Percentiles rank a stretch among this genome's conserved stretches.
Evolutionary conservation across 78 protist genomes (phyloP).

Genomic region (Acrasis kona): DNA sequence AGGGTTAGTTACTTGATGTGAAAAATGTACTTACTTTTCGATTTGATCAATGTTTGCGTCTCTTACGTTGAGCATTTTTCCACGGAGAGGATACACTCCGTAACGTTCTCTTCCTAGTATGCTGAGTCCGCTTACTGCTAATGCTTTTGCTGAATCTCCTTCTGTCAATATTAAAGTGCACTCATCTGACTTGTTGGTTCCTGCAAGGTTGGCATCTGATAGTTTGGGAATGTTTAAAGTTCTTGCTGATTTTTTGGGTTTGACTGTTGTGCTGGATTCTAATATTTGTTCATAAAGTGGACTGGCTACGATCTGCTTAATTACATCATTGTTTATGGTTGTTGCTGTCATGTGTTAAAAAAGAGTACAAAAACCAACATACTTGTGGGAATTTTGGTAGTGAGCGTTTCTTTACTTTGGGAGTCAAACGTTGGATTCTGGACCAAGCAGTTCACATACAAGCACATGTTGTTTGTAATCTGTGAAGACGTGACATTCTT

Average conservation of each 20-base stretch:
- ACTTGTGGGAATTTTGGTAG: neutral
- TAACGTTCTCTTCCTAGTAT: constrained; percentile 84
- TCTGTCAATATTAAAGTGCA: constrained; percentile 98
- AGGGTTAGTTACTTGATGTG: neutral
- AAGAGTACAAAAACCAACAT: too few relatives aligned
- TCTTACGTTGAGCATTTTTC: constrained; percentile 96
- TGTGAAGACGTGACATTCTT: too few relatives aligned
- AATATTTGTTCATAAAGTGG: neutral
- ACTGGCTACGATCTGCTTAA: neutral
- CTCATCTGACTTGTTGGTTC: neutral
- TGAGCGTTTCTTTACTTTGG: constrained; percentile 67
- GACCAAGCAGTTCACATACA: constrained; percentile 84
- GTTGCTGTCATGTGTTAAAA: too few relatives aligned
- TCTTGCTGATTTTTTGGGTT: neutral
- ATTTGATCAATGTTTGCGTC: constrained; percentile 60
- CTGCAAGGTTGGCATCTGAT: constrained; percentile 83
- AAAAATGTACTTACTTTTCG: constrained; percentile 67
- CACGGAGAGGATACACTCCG: constrained; percentile 99
- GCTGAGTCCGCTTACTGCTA: constrained; percentile 58
- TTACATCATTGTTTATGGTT: neutral
- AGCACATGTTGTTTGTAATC: constrained; percentile 50
- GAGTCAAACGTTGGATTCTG: constrained; percentile 95
- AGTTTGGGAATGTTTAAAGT: constrained; percentile 56
- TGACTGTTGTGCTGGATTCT: neutral
- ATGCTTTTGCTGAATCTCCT: constrained; percentile 92